A percentile compares a stretch with the other conserved stretches of the same genome.
Evolutionary conservation across 2,329 filamentous ascomycete genomes (phyloP).

Genomic region (Monilinia polystroma): DNA sequence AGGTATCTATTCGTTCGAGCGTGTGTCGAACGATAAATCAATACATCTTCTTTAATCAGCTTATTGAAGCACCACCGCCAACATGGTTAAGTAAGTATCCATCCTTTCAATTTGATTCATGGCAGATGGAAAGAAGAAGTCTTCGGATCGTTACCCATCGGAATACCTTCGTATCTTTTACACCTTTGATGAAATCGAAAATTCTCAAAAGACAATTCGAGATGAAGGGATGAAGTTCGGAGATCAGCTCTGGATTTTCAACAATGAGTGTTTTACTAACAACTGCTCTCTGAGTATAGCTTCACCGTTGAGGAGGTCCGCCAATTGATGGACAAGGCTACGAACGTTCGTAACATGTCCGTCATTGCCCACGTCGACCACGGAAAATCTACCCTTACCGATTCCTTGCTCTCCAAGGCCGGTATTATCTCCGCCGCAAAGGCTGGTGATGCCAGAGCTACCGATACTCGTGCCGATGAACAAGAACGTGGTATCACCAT

Average conservation of each 20-base stretch:
- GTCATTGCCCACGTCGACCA: constrained; percentile 99
- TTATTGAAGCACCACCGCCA: constrained; percentile 70
- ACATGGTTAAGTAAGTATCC: constrained; percentile 97
- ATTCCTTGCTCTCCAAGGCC: constrained; percentile 97
- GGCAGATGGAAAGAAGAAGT: background rate
- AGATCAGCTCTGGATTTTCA: constrained; percentile 8
- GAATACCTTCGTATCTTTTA: background rate
- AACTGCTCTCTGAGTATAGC: constrained; percentile 54
- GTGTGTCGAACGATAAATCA: constrained; percentile 25
- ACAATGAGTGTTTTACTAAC: constrained; percentile 48
- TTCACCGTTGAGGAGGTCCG: constrained; percentile 98
- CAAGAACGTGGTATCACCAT: constrained; percentile 99
- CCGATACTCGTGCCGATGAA: constrained; percentile 95
- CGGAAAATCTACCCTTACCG: constrained; percentile 99
- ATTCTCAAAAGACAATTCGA: background rate
- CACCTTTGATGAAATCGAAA: background rate
- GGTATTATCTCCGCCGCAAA: constrained; percentile 99
- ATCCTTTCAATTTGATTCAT: background rate
- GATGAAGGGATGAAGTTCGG: constrained; percentile 18
- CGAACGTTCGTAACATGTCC: constrained; percentile 91
- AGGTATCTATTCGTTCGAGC: constrained; percentile 23
- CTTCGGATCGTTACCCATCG: background rate
- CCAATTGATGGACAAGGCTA: constrained; percentile 74
- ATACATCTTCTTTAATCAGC: constrained; percentile 37
- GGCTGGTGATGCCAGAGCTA: constrained; percentile 93